A percentile compares a stretch with the other conserved stretches of the same genome.
phyloP scores from a whole-genome alignment of 257 asterid genomes.

The Rubia yunnanensis region DNA sequence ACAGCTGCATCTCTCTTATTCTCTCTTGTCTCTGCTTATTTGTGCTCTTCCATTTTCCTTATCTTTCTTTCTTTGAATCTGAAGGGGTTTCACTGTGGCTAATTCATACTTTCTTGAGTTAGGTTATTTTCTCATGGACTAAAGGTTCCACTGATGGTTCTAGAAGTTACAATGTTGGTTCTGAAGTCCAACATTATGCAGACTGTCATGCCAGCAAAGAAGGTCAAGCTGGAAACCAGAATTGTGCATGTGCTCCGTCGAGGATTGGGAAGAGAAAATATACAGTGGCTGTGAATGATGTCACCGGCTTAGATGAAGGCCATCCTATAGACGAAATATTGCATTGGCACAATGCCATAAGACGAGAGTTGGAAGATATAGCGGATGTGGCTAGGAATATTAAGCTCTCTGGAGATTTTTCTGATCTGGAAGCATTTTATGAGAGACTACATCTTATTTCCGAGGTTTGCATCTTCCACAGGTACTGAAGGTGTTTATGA shows the following conservation, averaged over 20 bases:
- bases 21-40: neutral
- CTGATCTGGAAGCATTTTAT: conserved; percentile 27
- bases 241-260: conserved; percentile 21
- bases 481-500: conserved; percentile 16
- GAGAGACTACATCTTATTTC: conserved; percentile 37
- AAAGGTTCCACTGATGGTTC: conserved; percentile 12
- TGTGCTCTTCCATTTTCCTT: conserved; percentile 3
- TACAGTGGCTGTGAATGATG: conserved; percentile 14
- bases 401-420: conserved; percentile 34
- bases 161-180: conserved; percentile 13
- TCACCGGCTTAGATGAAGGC: conserved; percentile 13
- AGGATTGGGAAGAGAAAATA: conserved; percentile 28
- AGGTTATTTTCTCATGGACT: conserved; percentile 42
- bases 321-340: conserved; percentile 37
- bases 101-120: conserved; percentile 9
- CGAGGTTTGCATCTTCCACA: conserved; percentile 42
- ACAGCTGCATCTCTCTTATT: neutral
- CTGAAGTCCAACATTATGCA: conserved; percentile 10
- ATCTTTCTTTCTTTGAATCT: neutral
- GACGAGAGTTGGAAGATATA: conserved; percentile 28
- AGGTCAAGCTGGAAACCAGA: conserved; percentile 9
- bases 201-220: conserved; percentile 12
- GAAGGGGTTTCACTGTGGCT: conserved; percentile 4
- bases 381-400: conserved; percentile 33
- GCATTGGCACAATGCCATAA: conserved; percentile 40